Conservation (phyloP, 2,329 filamentous ascomycete species). For the Polychaeton citri region DNA sequence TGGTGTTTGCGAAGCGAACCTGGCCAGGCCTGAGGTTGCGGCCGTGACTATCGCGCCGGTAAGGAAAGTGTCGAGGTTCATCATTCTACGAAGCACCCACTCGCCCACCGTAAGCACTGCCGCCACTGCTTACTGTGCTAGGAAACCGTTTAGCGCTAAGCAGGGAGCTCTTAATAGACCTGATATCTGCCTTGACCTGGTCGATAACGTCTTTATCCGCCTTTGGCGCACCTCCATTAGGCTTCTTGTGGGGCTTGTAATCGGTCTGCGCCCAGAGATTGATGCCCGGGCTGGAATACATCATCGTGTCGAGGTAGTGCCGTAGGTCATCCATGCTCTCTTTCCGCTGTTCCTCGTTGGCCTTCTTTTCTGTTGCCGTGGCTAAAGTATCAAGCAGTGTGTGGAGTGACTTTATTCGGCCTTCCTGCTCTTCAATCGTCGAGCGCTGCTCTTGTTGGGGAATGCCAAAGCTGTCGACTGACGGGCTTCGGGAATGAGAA, state of each 20-base stretch:
- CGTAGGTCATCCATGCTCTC: slow-evolving; percentile 39
- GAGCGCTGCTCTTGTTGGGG: slow-evolving; percentile 15
- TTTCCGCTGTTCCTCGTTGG: slow-evolving; percentile 40
- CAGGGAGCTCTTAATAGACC: slow-evolving; percentile 66
- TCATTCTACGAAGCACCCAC: no score
- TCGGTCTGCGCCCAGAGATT: slow-evolving; percentile 17
- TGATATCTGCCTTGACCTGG: slow-evolving; percentile 59
- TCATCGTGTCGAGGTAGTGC: slow-evolving; percentile 52
- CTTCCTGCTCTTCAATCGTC: slow-evolving; percentile 23
- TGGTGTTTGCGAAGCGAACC: no score
- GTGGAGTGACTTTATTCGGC: slow-evolving; percentile 36
- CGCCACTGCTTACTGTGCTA: no score
- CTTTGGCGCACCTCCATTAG: slow-evolving; percentile 28
- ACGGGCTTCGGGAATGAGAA: slow-evolving; percentile 29
- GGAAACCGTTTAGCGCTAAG: slow-evolving; percentile 64
- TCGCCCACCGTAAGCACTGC: no score
- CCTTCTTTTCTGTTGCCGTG: slow-evolving; percentile 33
- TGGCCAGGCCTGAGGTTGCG: no score
- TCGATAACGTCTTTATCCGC: slow-evolving; percentile 51
- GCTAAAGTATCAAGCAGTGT: slow-evolving; percentile 28
- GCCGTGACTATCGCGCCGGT: no score
- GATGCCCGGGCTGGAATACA: slow-evolving; percentile 24
- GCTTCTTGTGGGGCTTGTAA: slow-evolving; percentile 22
- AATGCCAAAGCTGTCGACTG: slow-evolving; percentile 13
- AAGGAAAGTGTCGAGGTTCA: no score